Percentiles rank a stretch among this genome's conserved stretches.
Evolutionary conservation across 441 rosid genomes (phyloP).

Genomic region (Rhodomyrtus psidioides): DNA sequence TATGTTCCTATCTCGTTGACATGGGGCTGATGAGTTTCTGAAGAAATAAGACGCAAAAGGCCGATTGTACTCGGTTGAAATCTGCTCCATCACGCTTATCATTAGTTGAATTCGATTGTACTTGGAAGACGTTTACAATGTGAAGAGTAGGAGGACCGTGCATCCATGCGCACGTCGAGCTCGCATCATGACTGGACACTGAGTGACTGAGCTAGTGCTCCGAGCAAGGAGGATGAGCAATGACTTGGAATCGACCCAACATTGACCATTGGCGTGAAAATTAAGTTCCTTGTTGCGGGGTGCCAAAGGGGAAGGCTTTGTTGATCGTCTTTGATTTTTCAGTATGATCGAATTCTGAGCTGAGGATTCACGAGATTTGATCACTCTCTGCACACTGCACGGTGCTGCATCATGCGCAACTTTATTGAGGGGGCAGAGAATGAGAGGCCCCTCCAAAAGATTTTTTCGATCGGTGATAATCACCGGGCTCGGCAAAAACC

Average conservation of each 20-base stretch:
- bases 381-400: neutral
- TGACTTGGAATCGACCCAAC: neutral
- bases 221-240: neutral
- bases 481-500: neutral
- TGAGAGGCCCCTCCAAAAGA: neutral
- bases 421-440: neutral
- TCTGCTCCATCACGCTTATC: too few species aligned
- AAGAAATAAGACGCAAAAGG: neutral
- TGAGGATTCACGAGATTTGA: neutral
- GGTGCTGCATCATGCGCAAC: neutral
- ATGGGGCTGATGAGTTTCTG: neutral
- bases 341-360: neutral
- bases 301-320: neutral
- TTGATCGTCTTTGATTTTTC: neutral
- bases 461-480: neutral
- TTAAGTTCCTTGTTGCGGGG: neutral
- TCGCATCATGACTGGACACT: neutral
- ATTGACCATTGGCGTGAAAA: neutral
- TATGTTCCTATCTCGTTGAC: neutral
- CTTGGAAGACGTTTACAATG: neutral
- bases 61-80: neutral
- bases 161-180: neutral
- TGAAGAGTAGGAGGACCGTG: neutral
- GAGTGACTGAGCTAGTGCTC: neutral
- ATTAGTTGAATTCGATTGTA: neutral